A percentile compares a stretch with the other conserved stretches of the same genome.
Conservation (phyloP, 2,329 filamentous ascomycete species). For the Aspergillus sojae region DNA sequence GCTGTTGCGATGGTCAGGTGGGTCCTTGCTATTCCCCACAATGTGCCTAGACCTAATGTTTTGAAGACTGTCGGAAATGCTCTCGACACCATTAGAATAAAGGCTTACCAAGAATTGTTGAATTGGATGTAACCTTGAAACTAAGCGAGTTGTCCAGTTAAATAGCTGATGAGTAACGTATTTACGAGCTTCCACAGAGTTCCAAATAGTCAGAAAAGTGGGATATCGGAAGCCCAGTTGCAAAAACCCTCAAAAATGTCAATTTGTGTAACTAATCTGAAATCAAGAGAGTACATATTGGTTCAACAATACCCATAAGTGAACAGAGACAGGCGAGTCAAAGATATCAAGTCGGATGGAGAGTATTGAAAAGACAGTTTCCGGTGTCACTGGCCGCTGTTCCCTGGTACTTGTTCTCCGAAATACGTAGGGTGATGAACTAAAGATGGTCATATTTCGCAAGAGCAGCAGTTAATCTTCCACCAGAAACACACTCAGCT, state of each 20-base stretch:
- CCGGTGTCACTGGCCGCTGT: slow-evolving; percentile 59
- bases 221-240: no score
- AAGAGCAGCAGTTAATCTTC: slow-evolving; percentile 14
- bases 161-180: no score
- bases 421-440: slow-evolving; percentile 58
- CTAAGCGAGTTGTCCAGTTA: no score
- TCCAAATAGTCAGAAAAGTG: no score
- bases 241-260: no score
- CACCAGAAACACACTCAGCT: slow-evolving; percentile 28
- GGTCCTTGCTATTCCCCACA: not conserved
- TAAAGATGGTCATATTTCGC: slow-evolving; percentile 26
- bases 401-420: slow-evolving; percentile 60
- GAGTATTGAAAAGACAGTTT: slow-evolving; percentile 63
- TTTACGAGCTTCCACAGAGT: no score
- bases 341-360: slow-evolving; percentile 36
- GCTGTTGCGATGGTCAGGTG: not conserved
- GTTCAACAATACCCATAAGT: no score
- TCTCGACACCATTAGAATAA: not conserved
- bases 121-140: not conserved
- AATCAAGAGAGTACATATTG: no score
- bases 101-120: not conserved
- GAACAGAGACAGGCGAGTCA: no score
- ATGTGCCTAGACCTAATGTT: not conserved
- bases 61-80: not conserved
- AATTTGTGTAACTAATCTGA: no score